Percentiles rank a stretch among this genome's conserved stretches.
These are phyloP conservation scores for Stromatinia cepivora DNA, from an alignment of 2,329 filamentous ascomycete species.

Conservation along the genomic window DNA sequence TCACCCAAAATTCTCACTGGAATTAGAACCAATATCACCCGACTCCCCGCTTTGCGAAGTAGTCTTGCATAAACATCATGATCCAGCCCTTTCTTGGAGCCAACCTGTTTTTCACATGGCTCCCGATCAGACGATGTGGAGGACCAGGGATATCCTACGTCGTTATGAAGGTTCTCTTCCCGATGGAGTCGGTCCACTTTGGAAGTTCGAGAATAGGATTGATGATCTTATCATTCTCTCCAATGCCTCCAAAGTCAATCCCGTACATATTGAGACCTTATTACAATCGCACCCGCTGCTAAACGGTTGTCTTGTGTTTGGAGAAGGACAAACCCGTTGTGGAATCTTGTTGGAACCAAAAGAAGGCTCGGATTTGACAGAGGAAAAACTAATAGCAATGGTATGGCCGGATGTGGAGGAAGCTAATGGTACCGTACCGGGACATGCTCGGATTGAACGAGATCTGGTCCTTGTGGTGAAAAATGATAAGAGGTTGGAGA, in stretches of 20 bases:
- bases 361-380: background rate
- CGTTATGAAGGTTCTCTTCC: conserved; percentile 26
- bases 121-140: conserved; percentile 45
- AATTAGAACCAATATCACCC: conserved; percentile 26
- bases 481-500: conserved; percentile 25
- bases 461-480: conserved; percentile 27
- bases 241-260: conserved; percentile 49
- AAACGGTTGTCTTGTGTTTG: conserved; percentile 42
- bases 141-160: conserved; percentile 46
- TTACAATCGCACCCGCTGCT: conserved; percentile 42
- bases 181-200: conserved; percentile 34
- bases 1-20: conserved; percentile 33
- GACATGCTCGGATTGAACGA: conserved; percentile 27
- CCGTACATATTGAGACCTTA: conserved; percentile 44
- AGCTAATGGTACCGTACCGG: conserved; percentile 28
- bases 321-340: conserved; percentile 35
- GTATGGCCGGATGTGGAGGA: conserved; percentile 30
- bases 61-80: background rate
- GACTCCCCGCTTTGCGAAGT: background rate
- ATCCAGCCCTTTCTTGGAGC: conserved; percentile 9
- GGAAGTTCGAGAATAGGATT: conserved; percentile 41
- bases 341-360: conserved; percentile 30
- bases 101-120: conserved; percentile 47
- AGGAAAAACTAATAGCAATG: conserved; percentile 21
- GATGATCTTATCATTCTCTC: conserved; percentile 47